Percentiles rank a stretch among this genome's conserved stretches.
phyloP scores from a whole-genome alignment of 2,329 filamentous ascomycete species.

The Fusarium verrucosum region DNA sequence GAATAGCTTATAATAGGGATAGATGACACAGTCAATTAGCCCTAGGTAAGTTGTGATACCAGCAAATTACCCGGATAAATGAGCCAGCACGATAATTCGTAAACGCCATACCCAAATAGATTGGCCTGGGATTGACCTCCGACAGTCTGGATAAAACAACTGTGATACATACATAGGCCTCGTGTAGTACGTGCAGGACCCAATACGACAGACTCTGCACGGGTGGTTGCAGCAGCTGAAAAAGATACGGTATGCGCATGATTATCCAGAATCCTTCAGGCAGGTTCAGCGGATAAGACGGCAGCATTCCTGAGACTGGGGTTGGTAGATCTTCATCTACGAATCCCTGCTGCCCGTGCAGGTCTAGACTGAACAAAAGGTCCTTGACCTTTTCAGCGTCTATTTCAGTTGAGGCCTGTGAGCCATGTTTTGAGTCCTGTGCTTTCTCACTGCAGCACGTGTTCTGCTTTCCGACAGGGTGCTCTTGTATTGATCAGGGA shows the following conservation, averaged over 20 bases:
- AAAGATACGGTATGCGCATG: background rate
- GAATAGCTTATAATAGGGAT: background rate
- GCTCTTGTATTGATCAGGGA: background rate
- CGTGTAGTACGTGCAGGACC: background rate
- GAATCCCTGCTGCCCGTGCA: conserved; percentile 6
- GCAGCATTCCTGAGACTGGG: conserved; percentile 11
- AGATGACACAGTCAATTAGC: background rate
- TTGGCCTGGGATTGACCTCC: conserved; percentile 12
- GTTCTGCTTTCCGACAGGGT: conserved; percentile 13
- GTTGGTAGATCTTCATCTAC: conserved; percentile 24
- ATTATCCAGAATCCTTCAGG: conserved; percentile 2
- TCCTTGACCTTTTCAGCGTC: conserved; percentile 2
- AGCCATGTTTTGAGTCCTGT: conserved; percentile 18
- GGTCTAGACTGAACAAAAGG: conserved; percentile 24
- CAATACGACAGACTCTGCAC: conserved; percentile 11
- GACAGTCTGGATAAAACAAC: conserved; percentile 1
- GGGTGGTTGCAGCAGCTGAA: conserved; percentile 17
- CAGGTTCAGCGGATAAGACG: conserved; percentile 26
- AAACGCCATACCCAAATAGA: conserved; percentile 2
- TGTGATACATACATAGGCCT: conserved; percentile 2
- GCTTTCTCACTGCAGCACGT: background rate
- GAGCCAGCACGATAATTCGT: conserved; percentile 7
- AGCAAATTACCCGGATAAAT: background rate
- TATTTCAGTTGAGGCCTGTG: conserved; percentile 3
- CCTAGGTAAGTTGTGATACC: background rate